phyloP scores from a whole-genome alignment of 139 green algal species.

The Protoeuglena noctilucae region DNA sequence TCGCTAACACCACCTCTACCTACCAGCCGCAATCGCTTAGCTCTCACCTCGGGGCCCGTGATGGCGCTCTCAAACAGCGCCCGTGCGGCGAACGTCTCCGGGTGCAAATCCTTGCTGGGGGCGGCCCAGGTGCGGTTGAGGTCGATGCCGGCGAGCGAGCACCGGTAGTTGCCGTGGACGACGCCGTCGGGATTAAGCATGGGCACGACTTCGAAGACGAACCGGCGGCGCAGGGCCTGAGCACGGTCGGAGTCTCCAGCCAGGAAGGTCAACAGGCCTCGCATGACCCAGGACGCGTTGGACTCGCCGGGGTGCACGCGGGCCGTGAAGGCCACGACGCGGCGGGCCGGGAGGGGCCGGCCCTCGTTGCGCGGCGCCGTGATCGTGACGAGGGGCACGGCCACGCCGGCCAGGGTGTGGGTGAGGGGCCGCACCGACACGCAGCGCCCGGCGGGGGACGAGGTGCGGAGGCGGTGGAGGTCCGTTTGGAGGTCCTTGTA shows the following conservation, averaged over 20 bases:
- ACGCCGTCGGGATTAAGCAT: conserved; percentile 67
- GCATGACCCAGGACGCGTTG: conserved; percentile 63
- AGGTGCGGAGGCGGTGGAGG: conserved; percentile 9
- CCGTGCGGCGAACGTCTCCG: conserved; percentile 29
- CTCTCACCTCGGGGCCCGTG: neutral
- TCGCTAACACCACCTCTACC: neutral
- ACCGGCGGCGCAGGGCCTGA: conserved; percentile 26
- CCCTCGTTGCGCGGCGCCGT: conserved; percentile 15
- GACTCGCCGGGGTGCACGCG: conserved; percentile 60
- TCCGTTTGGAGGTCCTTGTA: conserved; percentile 48
- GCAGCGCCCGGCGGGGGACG: conserved; percentile 6
- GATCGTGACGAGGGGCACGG: conserved; percentile 45
- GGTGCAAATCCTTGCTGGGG: conserved; percentile 33
- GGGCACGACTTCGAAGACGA: conserved; percentile 57
- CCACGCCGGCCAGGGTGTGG: conserved; percentile 40
- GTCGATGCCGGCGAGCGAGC: conserved; percentile 48
- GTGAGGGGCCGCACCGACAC: conserved; percentile 23
- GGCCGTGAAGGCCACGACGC: conserved; percentile 22
- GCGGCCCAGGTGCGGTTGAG: conserved; percentile 52
- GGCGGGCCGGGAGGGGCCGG: conserved; percentile 13
- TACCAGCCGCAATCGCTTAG: neutral
- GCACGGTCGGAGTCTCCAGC: conserved; percentile 25
- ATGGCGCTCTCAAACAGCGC: conserved; percentile 17
- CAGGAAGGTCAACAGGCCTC: conserved; percentile 47
- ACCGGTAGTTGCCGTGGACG: conserved; percentile 45